These are phyloP conservation scores for Diphasiastrum complanatum DNA, from an alignment of 83 land plant species.

Conservation along the genomic window DNA sequence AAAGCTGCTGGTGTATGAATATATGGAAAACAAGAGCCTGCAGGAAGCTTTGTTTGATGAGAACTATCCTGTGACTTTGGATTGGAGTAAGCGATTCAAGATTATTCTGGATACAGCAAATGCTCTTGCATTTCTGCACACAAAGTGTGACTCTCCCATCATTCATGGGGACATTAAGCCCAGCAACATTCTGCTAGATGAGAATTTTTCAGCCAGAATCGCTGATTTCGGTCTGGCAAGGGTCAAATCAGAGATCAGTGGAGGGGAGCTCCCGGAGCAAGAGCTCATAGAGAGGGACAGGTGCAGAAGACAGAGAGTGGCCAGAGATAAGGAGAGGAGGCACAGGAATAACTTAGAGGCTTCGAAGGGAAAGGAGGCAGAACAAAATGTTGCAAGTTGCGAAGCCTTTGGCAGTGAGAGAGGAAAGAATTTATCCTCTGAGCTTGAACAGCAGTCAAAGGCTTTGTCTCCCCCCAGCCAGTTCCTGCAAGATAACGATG, in stretches of 20 bases:
- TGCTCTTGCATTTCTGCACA: conserved; percentile 63
- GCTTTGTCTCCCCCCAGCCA: no score
- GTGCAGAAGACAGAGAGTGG: conserved; percentile 21
- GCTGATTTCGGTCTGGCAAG: conserved; percentile 87
- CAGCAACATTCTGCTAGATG: conserved; percentile 78
- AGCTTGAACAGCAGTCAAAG: no score
- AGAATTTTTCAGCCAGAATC: conserved; percentile 48
- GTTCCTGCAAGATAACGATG: no score
- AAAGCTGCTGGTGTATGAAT: conserved; percentile 66
- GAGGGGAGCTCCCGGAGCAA: conserved; percentile 11
- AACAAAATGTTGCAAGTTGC: no score
- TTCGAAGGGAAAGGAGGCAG: conserved; percentile 17
- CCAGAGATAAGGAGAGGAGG: conserved; percentile 17
- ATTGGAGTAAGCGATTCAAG: conserved; percentile 51
- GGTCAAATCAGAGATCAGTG: conserved; percentile 35
- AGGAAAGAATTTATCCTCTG: no score
- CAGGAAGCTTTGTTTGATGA: conserved; percentile 74
- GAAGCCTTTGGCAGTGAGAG: no score
- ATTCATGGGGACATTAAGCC: conserved; percentile 96
- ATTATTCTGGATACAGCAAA: conserved; percentile 58
- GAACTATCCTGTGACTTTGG: conserved; percentile 38
- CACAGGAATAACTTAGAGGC: conserved; percentile 11
- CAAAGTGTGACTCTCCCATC: conserved; percentile 59
- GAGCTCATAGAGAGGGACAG: conserved; percentile 26
- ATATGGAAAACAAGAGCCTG: conserved; percentile 73